Conservation (phyloP, 192 early-diverging fungal species). For the Neocallimastix lanati region DNA sequence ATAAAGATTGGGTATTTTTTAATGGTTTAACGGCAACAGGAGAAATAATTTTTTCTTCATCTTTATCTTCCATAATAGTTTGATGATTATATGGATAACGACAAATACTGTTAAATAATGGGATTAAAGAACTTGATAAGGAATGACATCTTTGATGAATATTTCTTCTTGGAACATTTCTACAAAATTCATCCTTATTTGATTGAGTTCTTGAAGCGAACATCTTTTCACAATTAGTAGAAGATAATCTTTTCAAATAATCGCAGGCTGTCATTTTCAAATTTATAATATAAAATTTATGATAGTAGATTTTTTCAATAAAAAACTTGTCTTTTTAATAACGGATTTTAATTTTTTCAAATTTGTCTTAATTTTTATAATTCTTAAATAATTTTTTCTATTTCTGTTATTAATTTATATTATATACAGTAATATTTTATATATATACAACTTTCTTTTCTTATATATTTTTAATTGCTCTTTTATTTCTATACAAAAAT, state of each 20-base stretch:
- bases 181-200: neutral
- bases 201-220: neutral
- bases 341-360: too few relatives aligned
- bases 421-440: too few relatives aligned
- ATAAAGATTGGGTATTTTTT: neutral
- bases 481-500: too few relatives aligned
- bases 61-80: neutral
- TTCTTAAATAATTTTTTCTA: too few relatives aligned
- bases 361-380: too few relatives aligned
- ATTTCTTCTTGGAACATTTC: neutral
- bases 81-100: neutral
- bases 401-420: too few relatives aligned
- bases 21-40: neutral
- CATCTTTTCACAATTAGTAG: neutral
- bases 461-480: too few relatives aligned
- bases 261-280: neutral
- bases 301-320: too few relatives aligned
- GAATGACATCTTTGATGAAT: neutral
- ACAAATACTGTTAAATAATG: neutral
- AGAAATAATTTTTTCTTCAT: neutral
- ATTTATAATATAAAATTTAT: too few relatives aligned
- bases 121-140: neutral
- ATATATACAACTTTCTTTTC: too few relatives aligned
- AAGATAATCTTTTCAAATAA: neutral
- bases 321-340: too few relatives aligned